A percentile compares a stretch with the other conserved stretches of the same genome.
Conservation (phyloP, 352 stramenopile species). For the Phytophthora nicotianae region DNA sequence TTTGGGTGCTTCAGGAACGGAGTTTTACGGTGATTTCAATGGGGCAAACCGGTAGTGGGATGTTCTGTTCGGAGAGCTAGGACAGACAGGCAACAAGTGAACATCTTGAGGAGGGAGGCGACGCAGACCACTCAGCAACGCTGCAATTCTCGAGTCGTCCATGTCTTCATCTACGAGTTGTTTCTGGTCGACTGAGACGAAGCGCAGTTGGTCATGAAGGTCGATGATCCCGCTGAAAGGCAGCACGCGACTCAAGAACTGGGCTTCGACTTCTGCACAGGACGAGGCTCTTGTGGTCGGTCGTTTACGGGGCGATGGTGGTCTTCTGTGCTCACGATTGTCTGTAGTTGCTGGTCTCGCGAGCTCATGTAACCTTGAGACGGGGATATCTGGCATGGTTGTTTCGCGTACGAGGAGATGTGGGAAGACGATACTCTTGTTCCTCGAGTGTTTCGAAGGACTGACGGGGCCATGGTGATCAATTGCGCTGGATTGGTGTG, state of each 20-base stretch:
- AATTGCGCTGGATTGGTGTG: no score
- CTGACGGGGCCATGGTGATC: no score
- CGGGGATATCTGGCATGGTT: constrained; percentile 7
- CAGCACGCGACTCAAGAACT: constrained; percentile 50
- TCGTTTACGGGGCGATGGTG: constrained; percentile 9
- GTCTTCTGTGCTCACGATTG: constrained; percentile 10
- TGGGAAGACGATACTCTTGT: constrained; percentile 49
- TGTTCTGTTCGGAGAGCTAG: constrained; percentile 13
- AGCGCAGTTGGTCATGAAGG: constrained; percentile 56
- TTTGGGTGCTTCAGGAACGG: not conserved
- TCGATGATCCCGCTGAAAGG: constrained; percentile 49
- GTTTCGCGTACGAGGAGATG: constrained; percentile 48
- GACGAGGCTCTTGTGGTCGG: constrained; percentile 19
- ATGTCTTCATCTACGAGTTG: constrained; percentile 12
- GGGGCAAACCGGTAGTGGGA: constrained; percentile 36
- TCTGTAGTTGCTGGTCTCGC: constrained; percentile 23
- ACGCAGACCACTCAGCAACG: constrained; percentile 51
- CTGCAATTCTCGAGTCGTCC: constrained; percentile 34
- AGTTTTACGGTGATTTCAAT: constrained; percentile 2
- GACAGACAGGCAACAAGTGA: constrained; percentile 31
- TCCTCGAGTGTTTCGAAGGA: constrained; percentile 2
- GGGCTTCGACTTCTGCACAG: constrained; percentile 49
- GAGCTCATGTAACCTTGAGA: constrained; percentile 23
- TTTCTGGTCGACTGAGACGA: constrained; percentile 41
- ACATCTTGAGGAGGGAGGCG: constrained; percentile 52